These are phyloP conservation scores for Colletotrichum sp. DNA, from an alignment of 2,329 filamentous ascomycete species.

Conservation along the genomic window DNA sequence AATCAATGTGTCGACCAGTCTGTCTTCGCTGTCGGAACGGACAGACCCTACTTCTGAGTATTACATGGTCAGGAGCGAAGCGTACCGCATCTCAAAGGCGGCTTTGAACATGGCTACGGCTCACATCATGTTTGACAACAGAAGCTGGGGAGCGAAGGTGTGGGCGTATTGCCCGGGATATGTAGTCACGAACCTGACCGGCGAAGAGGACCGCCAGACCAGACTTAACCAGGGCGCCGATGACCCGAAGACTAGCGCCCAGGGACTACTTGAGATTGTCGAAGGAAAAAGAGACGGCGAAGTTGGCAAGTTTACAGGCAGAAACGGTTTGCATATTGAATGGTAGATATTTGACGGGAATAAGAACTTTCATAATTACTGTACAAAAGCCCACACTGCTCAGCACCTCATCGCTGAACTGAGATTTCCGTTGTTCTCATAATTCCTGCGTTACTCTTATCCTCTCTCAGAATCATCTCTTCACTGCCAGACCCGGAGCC, in stretches of 20 bases:
- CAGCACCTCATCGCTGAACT: not conserved
- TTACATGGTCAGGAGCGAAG: slow-evolving; percentile 23
- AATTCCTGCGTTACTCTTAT: not conserved
- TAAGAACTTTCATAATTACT: rapidly evolving
- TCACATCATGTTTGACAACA: slow-evolving; percentile 30
- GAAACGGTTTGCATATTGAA: not conserved
- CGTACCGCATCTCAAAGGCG: slow-evolving; percentile 40
- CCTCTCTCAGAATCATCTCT: slow-evolving; percentile 1
- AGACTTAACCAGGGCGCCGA: slow-evolving; percentile 29
- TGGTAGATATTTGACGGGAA: rapidly evolving
- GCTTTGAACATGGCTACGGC: slow-evolving; percentile 41
- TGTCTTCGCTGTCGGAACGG: slow-evolving; percentile 34
- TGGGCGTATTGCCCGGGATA: slow-evolving; percentile 38
- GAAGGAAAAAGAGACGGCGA: slow-evolving; percentile 32
- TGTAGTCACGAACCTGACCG: slow-evolving; percentile 35
- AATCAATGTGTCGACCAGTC: slow-evolving; percentile 36
- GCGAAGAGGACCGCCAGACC: slow-evolving; percentile 28
- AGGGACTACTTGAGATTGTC: slow-evolving; percentile 28
- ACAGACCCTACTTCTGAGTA: slow-evolving; percentile 21
- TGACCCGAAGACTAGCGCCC: slow-evolving; percentile 30
- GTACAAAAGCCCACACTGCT: not conserved
- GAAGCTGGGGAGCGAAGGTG: slow-evolving; percentile 34
- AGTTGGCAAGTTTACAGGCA: slow-evolving; percentile 25
- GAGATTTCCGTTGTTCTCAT: not conserved
- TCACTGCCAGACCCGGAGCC: not conserved